A percentile compares a stretch with the other conserved stretches of the same genome.
phyloP scores from a whole-genome alignment of 1,284 basidiomycete genomes.

The Boletus sp. region DNA sequence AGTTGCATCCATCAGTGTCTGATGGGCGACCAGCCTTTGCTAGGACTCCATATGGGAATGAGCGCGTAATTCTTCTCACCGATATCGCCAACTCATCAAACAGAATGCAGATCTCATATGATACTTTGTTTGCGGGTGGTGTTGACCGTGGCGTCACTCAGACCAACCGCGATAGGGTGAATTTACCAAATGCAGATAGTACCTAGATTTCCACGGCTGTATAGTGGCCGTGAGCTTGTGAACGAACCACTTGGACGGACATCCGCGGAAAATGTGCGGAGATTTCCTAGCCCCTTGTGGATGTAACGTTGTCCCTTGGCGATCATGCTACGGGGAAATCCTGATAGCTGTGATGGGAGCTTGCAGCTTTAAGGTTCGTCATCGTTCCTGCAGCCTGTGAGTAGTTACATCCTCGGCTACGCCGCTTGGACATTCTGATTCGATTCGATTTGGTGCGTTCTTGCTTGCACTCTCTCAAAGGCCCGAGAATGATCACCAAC shows the following conservation, averaged over 20 bases:
- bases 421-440: too few species aligned
- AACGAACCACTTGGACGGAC: neutral
- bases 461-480: neutral
- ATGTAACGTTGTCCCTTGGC: neutral
- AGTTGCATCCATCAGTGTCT: neutral
- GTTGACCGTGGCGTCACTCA: neutral
- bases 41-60: neutral
- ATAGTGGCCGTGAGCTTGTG: neutral
- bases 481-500: neutral
- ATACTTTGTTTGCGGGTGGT: neutral
- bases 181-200: neutral
- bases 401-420: neutral
- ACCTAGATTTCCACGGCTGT: neutral
- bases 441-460: neutral
- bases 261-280: neutral
- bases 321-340: neutral
- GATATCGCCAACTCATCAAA: neutral
- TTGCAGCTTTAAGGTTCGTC: neutral
- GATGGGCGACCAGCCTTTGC: neutral
- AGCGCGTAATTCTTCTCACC: neutral
- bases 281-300: neutral
- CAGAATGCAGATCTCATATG: neutral
- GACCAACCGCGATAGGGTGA: neutral
- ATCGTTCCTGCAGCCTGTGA: neutral
- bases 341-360: neutral